Base-by-base conservation (phyloP, 2,329 filamentous ascomycete species). In the Aaosphaeria arxii region DNA sequence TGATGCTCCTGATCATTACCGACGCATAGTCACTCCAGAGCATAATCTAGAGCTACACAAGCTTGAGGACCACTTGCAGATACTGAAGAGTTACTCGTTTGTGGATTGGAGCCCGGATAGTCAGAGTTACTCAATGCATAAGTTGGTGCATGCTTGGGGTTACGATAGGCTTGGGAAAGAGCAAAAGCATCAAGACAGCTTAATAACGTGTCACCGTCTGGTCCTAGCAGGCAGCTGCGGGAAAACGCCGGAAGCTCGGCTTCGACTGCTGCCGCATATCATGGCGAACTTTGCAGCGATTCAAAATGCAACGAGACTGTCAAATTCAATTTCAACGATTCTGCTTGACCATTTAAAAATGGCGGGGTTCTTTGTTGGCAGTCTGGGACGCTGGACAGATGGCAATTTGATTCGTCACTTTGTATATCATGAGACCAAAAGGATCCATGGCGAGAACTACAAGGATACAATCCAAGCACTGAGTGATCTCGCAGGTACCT, bases 121-220 rank as follows among this genome's bases (percentile, higher is more conserved):
- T 42, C 30, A 43, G 29, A 51, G 56, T 40, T 58, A 56, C 39
- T 44, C 52, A 7, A 58, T 60, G 52, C 56, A 60, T 40, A 60
- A 58, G 46, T 45, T 60, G 13, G 57, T 60, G 30, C 52, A 57
- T 42, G 51, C 52, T 11, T 60, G 52, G 57, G 51, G 42, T 5
- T 46, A 44, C 31, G 51, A 55, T 17, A 43, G 49, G 42, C 55
- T 57, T 29, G 29, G 24, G 3, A 13, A 17, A 32, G 44, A 49
- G 4, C 42, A 56, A 33, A 46, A 51, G 42, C 13, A 29, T 28
- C 46, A 43, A 38, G 40, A 42, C 32, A 44, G 33, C n/a, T 3
- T 24, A 24, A n/a, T n/a, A 9, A n/a, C 33, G 3, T 9, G 33
- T 9, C 33, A 9, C 9, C 33, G n/a, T 9, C 9, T 36, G 33